Percentiles rank a stretch among this genome's conserved stretches.
Evolutionary conservation across 345 rosid species (phyloP).

Genomic region (Bruguiera parviflora): DNA sequence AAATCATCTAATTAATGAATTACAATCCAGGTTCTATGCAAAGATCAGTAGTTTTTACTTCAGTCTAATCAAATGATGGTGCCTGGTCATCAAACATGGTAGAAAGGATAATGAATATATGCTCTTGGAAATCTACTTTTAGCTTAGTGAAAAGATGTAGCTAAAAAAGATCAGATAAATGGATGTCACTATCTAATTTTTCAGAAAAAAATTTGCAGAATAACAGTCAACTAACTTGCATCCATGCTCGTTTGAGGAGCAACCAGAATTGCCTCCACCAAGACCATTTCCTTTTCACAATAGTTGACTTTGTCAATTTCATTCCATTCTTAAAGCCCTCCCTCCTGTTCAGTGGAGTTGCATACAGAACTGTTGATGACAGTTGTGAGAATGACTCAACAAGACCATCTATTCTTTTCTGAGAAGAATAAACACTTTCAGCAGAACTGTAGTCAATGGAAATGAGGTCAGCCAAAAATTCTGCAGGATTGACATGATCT

Average conservation of each 20-base stretch:
- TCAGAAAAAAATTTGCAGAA: background rate
- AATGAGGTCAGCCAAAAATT: slow-evolving; percentile 97
- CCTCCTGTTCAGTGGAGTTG: slow-evolving; percentile 53
- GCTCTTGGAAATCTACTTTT: slow-evolving; percentile 6
- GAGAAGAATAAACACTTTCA: slow-evolving; percentile 70
- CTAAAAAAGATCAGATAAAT: background rate
- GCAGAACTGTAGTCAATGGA: slow-evolving; percentile 84
- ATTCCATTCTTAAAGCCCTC: slow-evolving; percentile 30
- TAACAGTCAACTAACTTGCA: slow-evolving; percentile 60
- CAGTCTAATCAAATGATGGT: background rate
- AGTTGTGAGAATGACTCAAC: slow-evolving; percentile 74
- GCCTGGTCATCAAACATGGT: slow-evolving; percentile 1
- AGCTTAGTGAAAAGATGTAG: slow-evolving; percentile 8
- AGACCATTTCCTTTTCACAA: slow-evolving; percentile 47
- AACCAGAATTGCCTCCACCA: slow-evolving; percentile 91
- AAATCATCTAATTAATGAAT: background rate
- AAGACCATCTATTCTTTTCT: slow-evolving; percentile 83
- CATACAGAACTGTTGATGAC: slow-evolving; percentile 53
- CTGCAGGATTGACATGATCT: slow-evolving; percentile 92
- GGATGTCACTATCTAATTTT: background rate
- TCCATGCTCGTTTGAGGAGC: slow-evolving; percentile 92
- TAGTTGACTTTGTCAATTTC: slow-evolving; percentile 36
- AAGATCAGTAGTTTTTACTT: slow-evolving; percentile 5
- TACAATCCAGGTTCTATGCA: slow-evolving; percentile 4
- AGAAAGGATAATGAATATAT: slow-evolving; percentile 8